Evolutionary conservation across 139 green algal genomes (phyloP).

Genomic region (Tetradesmus lagerheimii): DNA sequence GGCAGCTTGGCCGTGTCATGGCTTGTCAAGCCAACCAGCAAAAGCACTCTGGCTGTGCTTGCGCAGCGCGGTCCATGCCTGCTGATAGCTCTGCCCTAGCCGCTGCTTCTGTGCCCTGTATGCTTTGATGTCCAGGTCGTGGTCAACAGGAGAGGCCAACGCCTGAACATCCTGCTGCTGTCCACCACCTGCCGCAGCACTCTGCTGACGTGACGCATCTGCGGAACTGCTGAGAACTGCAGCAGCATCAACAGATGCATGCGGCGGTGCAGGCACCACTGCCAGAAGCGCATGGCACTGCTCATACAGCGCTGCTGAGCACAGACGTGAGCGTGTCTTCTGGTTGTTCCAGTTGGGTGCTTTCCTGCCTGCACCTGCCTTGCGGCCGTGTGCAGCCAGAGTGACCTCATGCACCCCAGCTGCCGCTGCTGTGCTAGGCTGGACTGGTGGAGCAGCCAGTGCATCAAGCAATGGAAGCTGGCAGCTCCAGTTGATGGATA

Average conservation of each 20-base stretch:
- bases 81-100: not conserved
- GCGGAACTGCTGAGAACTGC: not conserved
- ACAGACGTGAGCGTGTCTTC: constrained; percentile 66
- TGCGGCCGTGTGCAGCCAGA: constrained; percentile 58
- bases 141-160: not conserved
- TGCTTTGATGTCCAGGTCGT: not conserved
- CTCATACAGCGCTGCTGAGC: constrained; percentile 51
- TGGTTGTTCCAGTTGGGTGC: not conserved
- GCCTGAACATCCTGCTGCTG: not conserved
- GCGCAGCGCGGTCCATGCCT: constrained; percentile 18
- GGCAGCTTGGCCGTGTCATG: not conserved
- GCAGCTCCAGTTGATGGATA: constrained; percentile 23
- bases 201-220: not conserved
- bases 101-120: not conserved
- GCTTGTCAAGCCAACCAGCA: constrained; percentile 35
- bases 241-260: not conserved
- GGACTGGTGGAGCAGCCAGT: not conserved
- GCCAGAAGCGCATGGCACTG: constrained; percentile 24
- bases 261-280: not conserved
- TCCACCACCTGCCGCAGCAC: not conserved
- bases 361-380: constrained; percentile 58
- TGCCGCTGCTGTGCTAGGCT: not conserved
- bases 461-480: constrained; percentile 6
- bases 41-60: not conserved
- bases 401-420: constrained; percentile 65